These are phyloP conservation scores for Suillus americanus DNA, from an alignment of 768 basidiomycete genomes.

Conservation along the genomic window DNA sequence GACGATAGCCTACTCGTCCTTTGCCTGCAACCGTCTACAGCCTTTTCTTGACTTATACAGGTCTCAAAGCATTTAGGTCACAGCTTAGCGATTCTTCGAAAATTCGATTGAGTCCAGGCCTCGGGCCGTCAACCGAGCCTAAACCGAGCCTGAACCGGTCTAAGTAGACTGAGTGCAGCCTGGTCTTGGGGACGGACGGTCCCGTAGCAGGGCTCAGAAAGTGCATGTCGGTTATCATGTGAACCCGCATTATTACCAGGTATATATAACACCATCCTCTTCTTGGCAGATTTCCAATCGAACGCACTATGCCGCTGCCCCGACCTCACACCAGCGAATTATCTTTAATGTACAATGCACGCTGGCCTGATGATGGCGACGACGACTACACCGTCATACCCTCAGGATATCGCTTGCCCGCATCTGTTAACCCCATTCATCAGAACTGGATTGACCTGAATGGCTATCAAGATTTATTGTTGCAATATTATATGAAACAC, in stretches of 20 bases:
- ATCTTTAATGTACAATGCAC: constrained; percentile 19
- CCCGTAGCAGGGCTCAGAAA: not conserved
- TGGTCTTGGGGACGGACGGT: not conserved
- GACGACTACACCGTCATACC: constrained; percentile 19
- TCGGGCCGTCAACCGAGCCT: not conserved
- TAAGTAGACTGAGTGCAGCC: not conserved
- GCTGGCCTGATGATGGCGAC: constrained; percentile 19
- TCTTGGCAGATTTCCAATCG: not conserved
- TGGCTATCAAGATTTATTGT: constrained; percentile 18
- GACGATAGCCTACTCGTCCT: not conserved
- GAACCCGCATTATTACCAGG: not conserved
- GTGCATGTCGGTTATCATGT: not conserved
- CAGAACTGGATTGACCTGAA: constrained; percentile 15
- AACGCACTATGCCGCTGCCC: not conserved
- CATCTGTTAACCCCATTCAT: constrained; percentile 10
- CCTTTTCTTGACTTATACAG: not conserved
- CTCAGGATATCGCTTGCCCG: constrained; percentile 18
- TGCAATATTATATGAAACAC: constrained; percentile 53
- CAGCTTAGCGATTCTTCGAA: not conserved
- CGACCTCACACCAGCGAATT: constrained; percentile 28
- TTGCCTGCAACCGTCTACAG: not conserved
- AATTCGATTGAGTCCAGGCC: not conserved
- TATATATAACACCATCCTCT: not conserved
- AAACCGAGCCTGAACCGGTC: not conserved
- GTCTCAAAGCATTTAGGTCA: not conserved